Evolutionary conservation across 2,329 filamentous ascomycete species (phyloP).

Genomic region (Aspergillus floridensis): DNA sequence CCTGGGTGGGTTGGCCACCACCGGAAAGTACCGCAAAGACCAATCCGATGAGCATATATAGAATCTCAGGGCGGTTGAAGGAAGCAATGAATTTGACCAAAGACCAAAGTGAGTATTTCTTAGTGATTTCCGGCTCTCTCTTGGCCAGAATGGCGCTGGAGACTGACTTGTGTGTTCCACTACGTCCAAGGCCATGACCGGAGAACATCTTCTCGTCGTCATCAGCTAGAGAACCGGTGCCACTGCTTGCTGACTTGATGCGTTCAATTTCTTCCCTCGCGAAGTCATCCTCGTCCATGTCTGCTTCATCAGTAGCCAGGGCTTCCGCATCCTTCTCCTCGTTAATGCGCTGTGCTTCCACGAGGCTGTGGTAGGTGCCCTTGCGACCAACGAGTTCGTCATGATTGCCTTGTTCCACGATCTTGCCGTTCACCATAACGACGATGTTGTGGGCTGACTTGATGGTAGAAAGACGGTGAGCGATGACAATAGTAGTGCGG

Average conservation of each 20-base stretch:
- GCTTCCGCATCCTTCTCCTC: conserved; percentile 49
- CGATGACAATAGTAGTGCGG: conserved; percentile 92
- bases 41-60: conserved; percentile 70
- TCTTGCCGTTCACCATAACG: conserved; percentile 80
- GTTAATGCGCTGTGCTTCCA: conserved; percentile 80
- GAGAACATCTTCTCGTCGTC: conserved; percentile 31
- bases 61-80: conserved; percentile 74
- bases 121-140: conserved; percentile 49
- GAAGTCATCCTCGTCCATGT: conserved; percentile 25
- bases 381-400: conserved; percentile 68
- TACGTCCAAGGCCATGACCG: conserved; percentile 38
- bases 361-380: conserved; percentile 78
- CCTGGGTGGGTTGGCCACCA: conserved; percentile 71
- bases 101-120: conserved; percentile 68
- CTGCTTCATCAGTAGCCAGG: conserved; percentile 23
- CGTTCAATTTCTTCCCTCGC: conserved; percentile 29
- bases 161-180: conserved; percentile 52
- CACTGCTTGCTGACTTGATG: conserved; percentile 35
- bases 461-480: conserved; percentile 92
- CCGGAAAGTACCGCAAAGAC: conserved; percentile 74
- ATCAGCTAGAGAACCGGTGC: conserved; percentile 24
- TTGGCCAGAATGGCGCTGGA: conserved; percentile 70
- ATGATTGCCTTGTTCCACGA: conserved; percentile 90
- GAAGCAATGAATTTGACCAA: conserved; percentile 74
- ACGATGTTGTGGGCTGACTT: conserved; percentile 93